Conservation (phyloP, 2,329 filamentous ascomycete genomes). For the Penicillium olsonii region DNA sequence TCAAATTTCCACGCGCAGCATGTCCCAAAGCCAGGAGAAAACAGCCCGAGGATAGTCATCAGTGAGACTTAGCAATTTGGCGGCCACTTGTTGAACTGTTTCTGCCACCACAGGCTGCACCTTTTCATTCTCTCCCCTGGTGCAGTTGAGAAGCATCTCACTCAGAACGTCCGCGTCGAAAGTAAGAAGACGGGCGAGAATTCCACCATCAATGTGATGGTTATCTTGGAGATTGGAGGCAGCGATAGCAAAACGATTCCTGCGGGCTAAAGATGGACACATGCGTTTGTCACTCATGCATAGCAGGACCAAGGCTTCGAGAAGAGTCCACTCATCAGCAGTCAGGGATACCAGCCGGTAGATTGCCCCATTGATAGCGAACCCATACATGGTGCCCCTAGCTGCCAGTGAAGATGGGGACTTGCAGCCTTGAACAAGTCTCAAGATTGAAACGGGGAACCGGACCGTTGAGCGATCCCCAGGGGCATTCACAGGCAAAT, state of each 20-base stretch:
- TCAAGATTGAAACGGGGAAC: conserved; percentile 38
- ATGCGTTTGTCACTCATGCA: conserved; percentile 52
- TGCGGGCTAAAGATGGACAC: conserved; percentile 51
- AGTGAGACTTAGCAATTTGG: conserved; percentile 47
- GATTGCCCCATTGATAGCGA: conserved; percentile 69
- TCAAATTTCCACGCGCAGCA: conserved; percentile 31
- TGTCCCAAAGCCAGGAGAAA: conserved; percentile 37
- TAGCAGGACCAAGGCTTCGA: conserved; percentile 73
- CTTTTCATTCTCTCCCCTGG: conserved; percentile 6
- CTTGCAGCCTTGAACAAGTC: conserved; percentile 25
- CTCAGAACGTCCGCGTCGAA: conserved; percentile 29
- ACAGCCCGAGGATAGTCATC: conserved; percentile 29
- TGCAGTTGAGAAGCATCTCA: conserved; percentile 28
- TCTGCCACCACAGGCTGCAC: neutral
- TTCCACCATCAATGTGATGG: conserved; percentile 69
- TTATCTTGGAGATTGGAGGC: conserved; percentile 46
- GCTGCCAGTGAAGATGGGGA: conserved; percentile 15
- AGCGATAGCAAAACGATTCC: conserved; percentile 27
- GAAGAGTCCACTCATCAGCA: conserved; percentile 63
- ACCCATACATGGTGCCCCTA: conserved; percentile 60
- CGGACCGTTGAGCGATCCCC: conserved; percentile 34
- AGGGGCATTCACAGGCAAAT: conserved; percentile 24
- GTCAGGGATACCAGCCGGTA: conserved; percentile 69
- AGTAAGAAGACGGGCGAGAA: conserved; percentile 59
- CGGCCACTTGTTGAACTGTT: conserved; percentile 54